These are phyloP conservation scores for Boletus pseudopeckii DNA, from an alignment of 768 basidiomycete genomes.

Conservation along the genomic window DNA sequence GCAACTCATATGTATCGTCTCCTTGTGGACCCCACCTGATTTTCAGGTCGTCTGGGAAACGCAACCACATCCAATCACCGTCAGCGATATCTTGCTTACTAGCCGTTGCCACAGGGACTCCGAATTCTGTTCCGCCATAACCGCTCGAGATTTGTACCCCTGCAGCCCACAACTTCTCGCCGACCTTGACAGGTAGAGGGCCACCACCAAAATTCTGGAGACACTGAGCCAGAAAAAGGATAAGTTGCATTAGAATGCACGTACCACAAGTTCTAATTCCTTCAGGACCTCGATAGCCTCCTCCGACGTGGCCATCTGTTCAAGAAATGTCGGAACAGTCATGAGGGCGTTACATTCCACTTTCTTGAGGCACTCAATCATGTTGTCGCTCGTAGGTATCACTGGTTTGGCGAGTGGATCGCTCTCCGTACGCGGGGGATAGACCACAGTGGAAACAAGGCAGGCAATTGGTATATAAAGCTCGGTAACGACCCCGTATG, in stretches of 20 bases:
- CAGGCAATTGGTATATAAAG: constrained; percentile 21
- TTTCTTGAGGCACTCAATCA: constrained; percentile 33
- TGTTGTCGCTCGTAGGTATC: constrained; percentile 38
- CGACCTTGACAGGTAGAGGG: constrained; percentile 33
- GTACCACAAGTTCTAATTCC: constrained; percentile 28
- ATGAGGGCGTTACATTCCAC: constrained; percentile 31
- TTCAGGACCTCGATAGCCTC: constrained; percentile 26
- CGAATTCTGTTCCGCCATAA: constrained; percentile 38
- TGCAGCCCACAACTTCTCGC: constrained; percentile 31
- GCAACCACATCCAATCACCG: constrained; percentile 38
- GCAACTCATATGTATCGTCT: constrained; percentile 35
- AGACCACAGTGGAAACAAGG: constrained; percentile 19
- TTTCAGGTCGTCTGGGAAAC: constrained; percentile 19
- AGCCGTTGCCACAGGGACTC: constrained; percentile 1
- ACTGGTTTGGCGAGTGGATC: constrained; percentile 30
- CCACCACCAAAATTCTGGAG: constrained; percentile 39
- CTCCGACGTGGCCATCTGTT: constrained; percentile 32
- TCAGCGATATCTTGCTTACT: constrained; percentile 12
- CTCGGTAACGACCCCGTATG: constrained; percentile 13
- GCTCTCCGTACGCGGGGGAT: constrained; percentile 24
- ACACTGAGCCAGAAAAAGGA: neutral
- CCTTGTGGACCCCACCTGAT: constrained; percentile 32
- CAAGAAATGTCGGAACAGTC: constrained; percentile 38
- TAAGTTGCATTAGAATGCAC: neutral
- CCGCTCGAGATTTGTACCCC: constrained; percentile 32